These are phyloP conservation scores for Starmerella vitae DNA, from an alignment of 805 yeast species.

Conservation along the genomic window DNA sequence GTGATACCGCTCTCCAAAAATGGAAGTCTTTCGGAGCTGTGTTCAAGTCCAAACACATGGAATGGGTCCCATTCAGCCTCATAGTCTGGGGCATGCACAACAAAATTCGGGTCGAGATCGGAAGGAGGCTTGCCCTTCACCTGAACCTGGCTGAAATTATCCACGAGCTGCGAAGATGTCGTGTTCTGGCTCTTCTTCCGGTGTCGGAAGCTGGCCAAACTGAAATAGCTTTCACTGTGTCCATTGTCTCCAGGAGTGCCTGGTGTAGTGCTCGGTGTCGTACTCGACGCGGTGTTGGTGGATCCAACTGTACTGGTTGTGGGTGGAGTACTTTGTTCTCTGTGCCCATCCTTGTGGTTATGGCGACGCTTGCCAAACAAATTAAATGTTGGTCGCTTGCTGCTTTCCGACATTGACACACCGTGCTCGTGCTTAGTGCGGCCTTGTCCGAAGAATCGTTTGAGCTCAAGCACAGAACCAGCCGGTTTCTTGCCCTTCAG, in stretches of 20 bases:
- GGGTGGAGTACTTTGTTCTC: not conserved
- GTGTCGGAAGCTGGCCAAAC: not conserved
- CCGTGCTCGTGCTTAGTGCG: conserved; percentile 18
- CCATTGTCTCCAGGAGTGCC: not conserved
- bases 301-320: too few species aligned
- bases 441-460: conserved; percentile 21
- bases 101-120: conserved; percentile 12
- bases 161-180: not conserved
- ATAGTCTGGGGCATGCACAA: conserved; percentile 16
- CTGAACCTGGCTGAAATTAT: not conserved
- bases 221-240: not conserved
- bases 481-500: conserved; percentile 4
- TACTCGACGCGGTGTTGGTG: too few species aligned
- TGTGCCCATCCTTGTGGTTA: not conserved
- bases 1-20: conserved; percentile 34
- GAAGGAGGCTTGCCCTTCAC: conserved; percentile 3
- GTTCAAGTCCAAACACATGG: conserved; percentile 16
- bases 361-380: conserved; percentile 1
- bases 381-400: conserved; percentile 1
- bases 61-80: conserved; percentile 20
- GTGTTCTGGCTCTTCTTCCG: conserved; percentile 1
- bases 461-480: conserved; percentile 16
- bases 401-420: conserved; percentile 1
- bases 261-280: too few species aligned
- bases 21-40: conserved; percentile 22